Percentiles rank a stretch among this genome's conserved stretches.
Evolutionary conservation across 1,284 basidiomycete species (phyloP).

Genomic region (Malassezia globosa): DNA sequence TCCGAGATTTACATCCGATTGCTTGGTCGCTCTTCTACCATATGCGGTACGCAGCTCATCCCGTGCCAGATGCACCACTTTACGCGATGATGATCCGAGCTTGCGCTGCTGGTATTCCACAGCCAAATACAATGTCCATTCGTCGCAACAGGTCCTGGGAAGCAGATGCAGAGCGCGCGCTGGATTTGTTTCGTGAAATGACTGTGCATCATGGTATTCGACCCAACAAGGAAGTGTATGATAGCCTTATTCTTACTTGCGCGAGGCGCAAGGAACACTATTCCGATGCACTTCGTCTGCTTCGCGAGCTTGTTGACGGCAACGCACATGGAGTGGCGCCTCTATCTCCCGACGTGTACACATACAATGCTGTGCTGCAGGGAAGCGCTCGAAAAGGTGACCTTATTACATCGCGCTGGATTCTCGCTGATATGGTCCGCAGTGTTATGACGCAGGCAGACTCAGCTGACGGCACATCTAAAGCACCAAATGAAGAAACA

Average conservation of each 20-base stretch:
- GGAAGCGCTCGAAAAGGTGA: slow-evolving; percentile 79
- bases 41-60: slow-evolving; percentile 88
- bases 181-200: slow-evolving; percentile 91
- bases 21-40: slow-evolving; percentile 82
- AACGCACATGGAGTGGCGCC: slow-evolving; percentile 61
- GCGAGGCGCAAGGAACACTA: slow-evolving; percentile 48
- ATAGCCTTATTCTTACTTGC: slow-evolving; percentile 66
- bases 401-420: slow-evolving; percentile 71
- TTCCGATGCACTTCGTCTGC: slow-evolving; percentile 49
- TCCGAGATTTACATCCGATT: slow-evolving; percentile 21
- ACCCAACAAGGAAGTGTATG: slow-evolving; percentile 65
- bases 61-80: slow-evolving; percentile 60
- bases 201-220: slow-evolving; percentile 55
- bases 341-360: slow-evolving; percentile 53
- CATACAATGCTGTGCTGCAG: slow-evolving; percentile 73
- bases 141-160: background rate
- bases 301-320: slow-evolving; percentile 56
- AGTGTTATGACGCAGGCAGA: slow-evolving; percentile 17
- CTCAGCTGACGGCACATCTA: too few relatives aligned
- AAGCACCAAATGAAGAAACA: slow-evolving; percentile 58
- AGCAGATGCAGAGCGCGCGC: slow-evolving; percentile 74
- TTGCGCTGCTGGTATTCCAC: slow-evolving; percentile 56
- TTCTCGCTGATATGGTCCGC: slow-evolving; percentile 71
- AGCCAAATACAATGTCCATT: slow-evolving; percentile 24
- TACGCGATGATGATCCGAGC: slow-evolving; percentile 81